Base-by-base conservation (phyloP, 768 basidiomycete species). In the Rhodotorula graminis region DNA sequence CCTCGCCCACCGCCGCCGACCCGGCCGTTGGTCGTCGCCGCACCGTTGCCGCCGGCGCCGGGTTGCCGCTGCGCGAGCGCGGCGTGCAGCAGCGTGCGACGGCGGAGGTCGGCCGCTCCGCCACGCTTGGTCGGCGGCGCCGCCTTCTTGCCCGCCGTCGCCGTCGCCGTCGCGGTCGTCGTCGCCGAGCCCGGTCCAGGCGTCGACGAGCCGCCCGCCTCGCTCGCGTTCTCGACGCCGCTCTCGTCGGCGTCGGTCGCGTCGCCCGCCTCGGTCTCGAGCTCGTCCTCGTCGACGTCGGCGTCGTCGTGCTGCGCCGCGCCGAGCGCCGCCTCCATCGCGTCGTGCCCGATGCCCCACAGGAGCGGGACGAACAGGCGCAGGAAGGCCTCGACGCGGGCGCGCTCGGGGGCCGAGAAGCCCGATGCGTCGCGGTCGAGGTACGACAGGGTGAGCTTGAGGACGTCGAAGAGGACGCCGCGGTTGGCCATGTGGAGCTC, bases 371-470 rank as follows among this genome's bases (percentile, higher is more conserved):
- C 85, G 80, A 98, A 95, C 15, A 86, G 83, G 50, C 91, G 87
- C 50, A 99, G 83, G 82, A 94, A 94, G 59, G 85, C 85, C 80
- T 97, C 96, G 56, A 97, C 87, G n/a, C 86, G 84, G 47, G 90
- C 87, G 42, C 93, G 87, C 82, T 98, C 95, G 58, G 85, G 84
- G 5, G 85, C 81, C 70, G 88, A 89, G 81, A 91, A 77, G 42
- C 66, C 63, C 5, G 64, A 47, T 76, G 88, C 87, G 63, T 90
- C 89, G 79, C 90, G 91, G 78, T 97, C 95, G 76, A 99, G 85
- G 83, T 92, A 97, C 33, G 89, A 88, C 80, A 91, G 90, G 69
- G 93, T 87, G 82, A 99, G 85, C 84, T 94, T 95, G 81, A 97
- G 73, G 47, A 77, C 74, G 81, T 99, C 96, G 70, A 91, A 89